phyloP scores from a whole-genome alignment of 2,329 filamentous ascomycete species.

The Cercospora sp. region DNA sequence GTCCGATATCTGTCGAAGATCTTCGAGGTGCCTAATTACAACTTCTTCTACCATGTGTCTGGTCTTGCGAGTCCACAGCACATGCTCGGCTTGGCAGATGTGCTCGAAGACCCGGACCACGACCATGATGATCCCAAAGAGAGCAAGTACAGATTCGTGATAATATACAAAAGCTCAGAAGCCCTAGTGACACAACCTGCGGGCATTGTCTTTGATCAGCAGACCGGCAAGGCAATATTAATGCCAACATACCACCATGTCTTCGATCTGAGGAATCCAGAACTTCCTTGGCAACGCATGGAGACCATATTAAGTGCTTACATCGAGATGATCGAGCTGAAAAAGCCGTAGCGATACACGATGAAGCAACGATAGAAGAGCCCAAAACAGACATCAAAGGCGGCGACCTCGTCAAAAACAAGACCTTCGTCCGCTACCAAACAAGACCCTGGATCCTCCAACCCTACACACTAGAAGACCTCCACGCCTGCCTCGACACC shows the following conservation, averaged over 20 bases:
- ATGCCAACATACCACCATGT: conserved; percentile 41
- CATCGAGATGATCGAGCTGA: conserved; percentile 41
- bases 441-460: conserved; percentile 39
- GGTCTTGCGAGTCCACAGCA: conserved; percentile 34
- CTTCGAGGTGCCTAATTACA: conserved; percentile 37
- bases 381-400: conserved; percentile 16
- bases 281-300: conserved; percentile 40
- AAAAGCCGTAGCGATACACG: conserved; percentile 38
- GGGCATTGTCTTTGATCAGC: conserved; percentile 38
- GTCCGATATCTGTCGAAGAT: conserved; percentile 37
- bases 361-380: conserved; percentile 28
- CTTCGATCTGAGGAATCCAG: conserved; percentile 34
- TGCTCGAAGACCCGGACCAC: conserved; percentile 35
- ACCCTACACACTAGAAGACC: conserved; percentile 37
- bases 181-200: conserved; percentile 37
- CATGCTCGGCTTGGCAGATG: conserved; percentile 35
- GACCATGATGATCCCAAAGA: conserved; percentile 21
- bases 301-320: conserved; percentile 39
- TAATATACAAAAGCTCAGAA: conserved; percentile 36
- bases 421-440: conserved; percentile 27
- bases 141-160: conserved; percentile 37
- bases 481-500: conserved; percentile 33
- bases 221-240: conserved; percentile 34
- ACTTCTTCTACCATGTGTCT: conserved; percentile 40
- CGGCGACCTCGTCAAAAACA: conserved; percentile 26